phyloP scores from a whole-genome alignment of 139 green algal species.

The Prasinococcaceae sp. region DNA sequence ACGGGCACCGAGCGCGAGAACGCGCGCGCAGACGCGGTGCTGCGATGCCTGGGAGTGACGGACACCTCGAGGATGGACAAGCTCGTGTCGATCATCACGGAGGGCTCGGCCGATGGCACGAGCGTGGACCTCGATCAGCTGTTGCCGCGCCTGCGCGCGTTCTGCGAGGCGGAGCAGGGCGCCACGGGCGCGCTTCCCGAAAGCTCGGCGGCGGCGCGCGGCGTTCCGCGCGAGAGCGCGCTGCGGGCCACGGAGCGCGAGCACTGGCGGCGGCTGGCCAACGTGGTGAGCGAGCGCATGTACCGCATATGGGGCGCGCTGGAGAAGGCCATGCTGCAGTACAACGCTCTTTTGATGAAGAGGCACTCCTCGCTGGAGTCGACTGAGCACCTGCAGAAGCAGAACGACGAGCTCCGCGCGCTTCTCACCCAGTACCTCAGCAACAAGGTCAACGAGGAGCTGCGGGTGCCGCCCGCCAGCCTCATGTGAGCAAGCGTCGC shows the following conservation, averaged over 20 bases:
- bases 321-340: constrained; percentile 48
- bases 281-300: constrained; percentile 30
- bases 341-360: constrained; percentile 39
- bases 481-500: too few relatives aligned
- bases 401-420: constrained; percentile 56
- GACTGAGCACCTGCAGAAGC: constrained; percentile 40
- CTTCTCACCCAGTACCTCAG: constrained; percentile 62
- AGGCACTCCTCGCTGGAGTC: constrained; percentile 25
- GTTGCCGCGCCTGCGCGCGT: constrained; percentile 35
- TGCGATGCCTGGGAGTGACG: constrained; percentile 41
- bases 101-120: neutral
- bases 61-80: constrained; percentile 44
- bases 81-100: constrained; percentile 42
- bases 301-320: constrained; percentile 47
- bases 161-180: constrained; percentile 29
- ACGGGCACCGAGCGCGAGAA: constrained; percentile 28
- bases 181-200: neutral
- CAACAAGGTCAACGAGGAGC: constrained; percentile 26
- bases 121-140: constrained; percentile 47
- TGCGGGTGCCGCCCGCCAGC: neutral
- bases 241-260: constrained; percentile 14
- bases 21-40: constrained; percentile 33
- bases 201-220: neutral
- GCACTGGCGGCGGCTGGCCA: constrained; percentile 35
- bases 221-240: neutral